A percentile compares a stretch with the other conserved stretches of the same genome.
Evolutionary conservation across 345 rosid genomes (phyloP).

Genomic region (Lumnitzera littorea): DNA sequence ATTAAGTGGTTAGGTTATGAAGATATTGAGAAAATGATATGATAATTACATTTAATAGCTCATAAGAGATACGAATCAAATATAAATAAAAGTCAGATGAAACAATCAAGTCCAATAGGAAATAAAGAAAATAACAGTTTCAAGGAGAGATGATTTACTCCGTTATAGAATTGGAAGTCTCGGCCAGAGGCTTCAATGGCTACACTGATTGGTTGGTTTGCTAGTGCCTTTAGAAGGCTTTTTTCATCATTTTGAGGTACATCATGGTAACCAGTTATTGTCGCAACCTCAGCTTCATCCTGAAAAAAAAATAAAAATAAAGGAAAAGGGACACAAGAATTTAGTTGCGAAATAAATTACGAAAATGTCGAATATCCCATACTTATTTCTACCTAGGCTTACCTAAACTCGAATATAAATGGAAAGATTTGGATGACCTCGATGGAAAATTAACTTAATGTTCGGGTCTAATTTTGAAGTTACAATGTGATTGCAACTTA

Average conservation of each 20-base stretch:
- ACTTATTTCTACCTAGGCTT: not conserved
- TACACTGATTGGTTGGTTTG: constrained; percentile 49
- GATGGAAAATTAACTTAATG: no score
- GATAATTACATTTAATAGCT: not conserved
- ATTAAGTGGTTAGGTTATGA: no score
- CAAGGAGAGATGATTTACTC: constrained; percentile 21
- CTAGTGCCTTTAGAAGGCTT: constrained; percentile 45
- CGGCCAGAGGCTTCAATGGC: constrained; percentile 55
- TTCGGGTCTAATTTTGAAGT: no score
- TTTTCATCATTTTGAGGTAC: constrained; percentile 40
- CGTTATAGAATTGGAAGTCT: constrained; percentile 56
- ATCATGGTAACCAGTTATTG: constrained; percentile 43
- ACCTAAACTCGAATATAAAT: no score
- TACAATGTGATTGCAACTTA: not conserved
- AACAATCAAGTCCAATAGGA: not conserved
- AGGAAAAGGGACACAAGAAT: not conserved
- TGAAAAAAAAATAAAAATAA: not conserved
- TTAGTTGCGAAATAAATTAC: not conserved
- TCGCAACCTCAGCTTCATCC: constrained; percentile 35
- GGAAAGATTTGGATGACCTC: no score
- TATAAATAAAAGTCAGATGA: not conserved
- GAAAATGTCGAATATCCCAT: not conserved
- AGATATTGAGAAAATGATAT: no score
- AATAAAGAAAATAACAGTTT: not conserved
- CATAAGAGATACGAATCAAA: not conserved